These are phyloP conservation scores for Westerdykella sp. DNA, from an alignment of 2,329 filamentous ascomycete genomes.

Conservation along the genomic window DNA sequence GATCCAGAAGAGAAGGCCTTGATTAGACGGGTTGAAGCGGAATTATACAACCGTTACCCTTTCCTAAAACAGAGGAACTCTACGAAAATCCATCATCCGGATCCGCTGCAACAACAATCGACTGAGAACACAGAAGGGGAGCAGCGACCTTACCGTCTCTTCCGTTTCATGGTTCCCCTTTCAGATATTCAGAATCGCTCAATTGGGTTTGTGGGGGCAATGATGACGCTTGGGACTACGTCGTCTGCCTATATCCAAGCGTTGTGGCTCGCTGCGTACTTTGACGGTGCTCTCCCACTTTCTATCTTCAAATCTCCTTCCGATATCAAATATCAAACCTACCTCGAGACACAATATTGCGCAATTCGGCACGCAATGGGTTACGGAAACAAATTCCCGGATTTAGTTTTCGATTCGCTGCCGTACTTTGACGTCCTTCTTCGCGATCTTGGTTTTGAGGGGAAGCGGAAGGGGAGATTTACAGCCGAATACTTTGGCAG, in stretches of 20 bases:
- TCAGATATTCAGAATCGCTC: slow-evolving; percentile 22
- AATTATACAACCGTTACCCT: slow-evolving; percentile 11
- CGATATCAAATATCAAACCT: slow-evolving; percentile 34
- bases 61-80: slow-evolving; percentile 16
- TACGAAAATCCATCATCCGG: slow-evolving; percentile 13
- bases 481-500: slow-evolving; percentile 37
- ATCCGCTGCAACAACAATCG: slow-evolving; percentile 13
- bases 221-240: slow-evolving; percentile 34
- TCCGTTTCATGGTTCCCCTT: slow-evolving; percentile 41
- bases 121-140: neutral
- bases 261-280: slow-evolving; percentile 54
- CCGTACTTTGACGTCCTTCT: slow-evolving; percentile 67
- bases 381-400: slow-evolving; percentile 56
- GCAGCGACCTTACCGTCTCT: slow-evolving; percentile 32
- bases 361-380: slow-evolving; percentile 63
- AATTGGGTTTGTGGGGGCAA: slow-evolving; percentile 37
- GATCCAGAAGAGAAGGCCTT: slow-evolving; percentile 36
- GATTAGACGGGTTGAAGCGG: slow-evolving; percentile 16
- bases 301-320: slow-evolving; percentile 2
- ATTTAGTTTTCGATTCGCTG: slow-evolving; percentile 70
- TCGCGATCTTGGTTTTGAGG: slow-evolving; percentile 56
- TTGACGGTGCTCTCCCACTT: slow-evolving; percentile 46
- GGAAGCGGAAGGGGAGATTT: slow-evolving; percentile 11
- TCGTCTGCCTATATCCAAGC: slow-evolving; percentile 37
- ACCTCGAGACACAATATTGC: slow-evolving; percentile 62